Evolutionary conservation across 2,329 filamentous ascomycete genomes (phyloP), one percentile per base, ranked within the genome.

Genomic region (Ceratocystis destructans): DNA sequence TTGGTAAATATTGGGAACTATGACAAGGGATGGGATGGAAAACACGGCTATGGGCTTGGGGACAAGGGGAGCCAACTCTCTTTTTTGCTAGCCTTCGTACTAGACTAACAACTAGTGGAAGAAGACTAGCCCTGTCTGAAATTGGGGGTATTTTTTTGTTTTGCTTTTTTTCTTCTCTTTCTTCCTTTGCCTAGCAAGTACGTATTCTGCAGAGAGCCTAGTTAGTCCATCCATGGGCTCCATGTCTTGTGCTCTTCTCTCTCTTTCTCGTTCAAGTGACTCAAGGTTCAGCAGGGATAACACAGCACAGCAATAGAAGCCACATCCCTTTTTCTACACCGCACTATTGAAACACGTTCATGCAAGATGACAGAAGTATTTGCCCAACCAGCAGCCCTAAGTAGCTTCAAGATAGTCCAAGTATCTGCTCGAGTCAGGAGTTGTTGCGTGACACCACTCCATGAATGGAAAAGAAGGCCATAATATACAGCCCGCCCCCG

Each of bases 261-360:
- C 20, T 25, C 48, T 25, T 53, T 3, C 33, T 10, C 33, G 7
- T 8, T 33, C 33, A 33, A 33, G 33, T 33, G 33, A 10, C 33
- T 33, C 31, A 33, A 33, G 31, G 31, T 1, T 10, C 33, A 33
- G 33, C 20, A 53, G 20, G 10, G 53, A 25, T 33, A 3, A 2
- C n/a, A 17, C 22, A 17, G 2, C 25, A 15, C n/a, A 15, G 33
- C 28, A 59, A 5, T 6, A 33, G 28, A 17, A 59, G 53, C 53
- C 10, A 59, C 28, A 59, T 37, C 53, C 53, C 5, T 33, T 33
- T 17, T 17, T n/a, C 25, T 17, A 31, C 12, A 59, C 53, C 25
- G 53, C 53, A 59, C 53, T 59, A 59, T 59, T 59, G 53, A 33
- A 59, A 59, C 28, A 17, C 17, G 28, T 59, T 59, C 28, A 59